Evolutionary conservation across 257 asterid species (phyloP).

Genomic region (Solanum ossicruentum): DNA sequence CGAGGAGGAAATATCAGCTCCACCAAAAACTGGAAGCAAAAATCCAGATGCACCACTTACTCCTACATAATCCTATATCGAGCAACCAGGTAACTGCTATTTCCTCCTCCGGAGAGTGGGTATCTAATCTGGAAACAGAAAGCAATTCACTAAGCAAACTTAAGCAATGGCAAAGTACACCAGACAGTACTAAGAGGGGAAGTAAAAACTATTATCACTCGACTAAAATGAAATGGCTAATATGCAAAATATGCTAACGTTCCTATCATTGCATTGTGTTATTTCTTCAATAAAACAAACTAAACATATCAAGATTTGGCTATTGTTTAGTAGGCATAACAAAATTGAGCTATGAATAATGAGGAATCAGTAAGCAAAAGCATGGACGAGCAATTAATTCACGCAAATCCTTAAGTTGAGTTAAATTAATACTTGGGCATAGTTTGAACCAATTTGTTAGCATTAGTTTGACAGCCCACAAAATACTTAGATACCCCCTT

Average conservation of each 20-base stretch:
- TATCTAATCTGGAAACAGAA: conserved; percentile 53
- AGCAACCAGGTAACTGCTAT: conserved; percentile 81
- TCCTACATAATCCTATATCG: conserved; percentile 92
- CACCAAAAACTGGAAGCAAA: conserved; percentile 92
- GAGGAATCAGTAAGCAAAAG: neutral
- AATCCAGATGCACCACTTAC: conserved; percentile 95
- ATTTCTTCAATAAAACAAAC: neutral
- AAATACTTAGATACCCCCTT: neutral
- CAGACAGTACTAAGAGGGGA: neutral
- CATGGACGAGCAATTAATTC: neutral
- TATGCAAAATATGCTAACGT: neutral
- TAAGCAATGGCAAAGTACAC: neutral
- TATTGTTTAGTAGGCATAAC: neutral
- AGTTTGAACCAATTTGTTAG: neutral
- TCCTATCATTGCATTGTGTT: neutral
- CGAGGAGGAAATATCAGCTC: conserved; percentile 85
- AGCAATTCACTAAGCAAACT: neutral
- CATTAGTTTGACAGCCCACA: neutral
- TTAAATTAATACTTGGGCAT: neutral
- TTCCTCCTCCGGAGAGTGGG: conserved; percentile 81
- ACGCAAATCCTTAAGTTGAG: neutral
- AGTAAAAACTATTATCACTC: neutral
- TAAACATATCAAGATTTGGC: neutral
- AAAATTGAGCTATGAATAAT: neutral
- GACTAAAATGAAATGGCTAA: neutral